Evolutionary conservation across 202 grass and related monocot species (phyloP).

Genomic region (Eragrostis tef): DNA sequence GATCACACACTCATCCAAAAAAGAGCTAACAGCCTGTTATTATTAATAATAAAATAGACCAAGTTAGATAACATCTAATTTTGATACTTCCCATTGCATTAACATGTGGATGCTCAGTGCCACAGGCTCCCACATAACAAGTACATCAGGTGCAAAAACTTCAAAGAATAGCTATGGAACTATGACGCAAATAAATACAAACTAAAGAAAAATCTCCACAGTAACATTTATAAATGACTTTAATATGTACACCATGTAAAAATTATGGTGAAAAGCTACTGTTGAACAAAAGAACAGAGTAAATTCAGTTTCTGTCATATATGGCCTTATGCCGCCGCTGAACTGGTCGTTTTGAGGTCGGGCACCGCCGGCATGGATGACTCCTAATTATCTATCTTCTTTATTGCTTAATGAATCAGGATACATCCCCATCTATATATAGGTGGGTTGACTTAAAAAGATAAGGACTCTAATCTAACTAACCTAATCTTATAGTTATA

Average conservation of each 20-base stretch:
- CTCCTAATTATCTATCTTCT: no score
- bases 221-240: neutral
- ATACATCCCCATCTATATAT: no score
- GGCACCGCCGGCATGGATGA: no score
- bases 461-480: no score
- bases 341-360: no score
- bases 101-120: neutral
- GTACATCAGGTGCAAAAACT: neutral
- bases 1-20: neutral
- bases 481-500: no score
- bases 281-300: neutral
- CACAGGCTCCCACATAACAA: neutral
- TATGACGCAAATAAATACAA: neutral
- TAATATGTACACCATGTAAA: conserved; percentile 1
- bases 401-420: no score
- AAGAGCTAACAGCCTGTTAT: neutral
- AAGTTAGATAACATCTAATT: neutral
- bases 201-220: neutral
- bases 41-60: neutral
- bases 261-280: neutral
- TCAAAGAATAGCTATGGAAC: neutral
- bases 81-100: neutral
- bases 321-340: no score
- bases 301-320: no score
- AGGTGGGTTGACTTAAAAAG: no score